These are phyloP conservation scores for Aspergillus brunneoviolaceus DNA, from an alignment of 2,329 filamentous ascomycete genomes.

Conservation along the genomic window DNA sequence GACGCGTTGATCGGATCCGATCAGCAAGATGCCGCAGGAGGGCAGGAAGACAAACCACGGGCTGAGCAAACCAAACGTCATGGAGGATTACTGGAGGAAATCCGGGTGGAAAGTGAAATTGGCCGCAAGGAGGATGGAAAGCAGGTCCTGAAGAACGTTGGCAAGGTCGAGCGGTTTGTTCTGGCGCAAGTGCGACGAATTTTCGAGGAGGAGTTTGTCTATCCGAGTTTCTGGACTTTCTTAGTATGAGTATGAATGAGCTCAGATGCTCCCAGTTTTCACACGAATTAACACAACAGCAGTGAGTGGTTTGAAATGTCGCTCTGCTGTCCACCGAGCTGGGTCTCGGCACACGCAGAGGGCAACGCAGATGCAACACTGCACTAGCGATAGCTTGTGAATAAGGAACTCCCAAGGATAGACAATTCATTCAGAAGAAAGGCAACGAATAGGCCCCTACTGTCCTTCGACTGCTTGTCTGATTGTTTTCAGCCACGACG, in stretches of 20 bases:
- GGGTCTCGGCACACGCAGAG: too few species aligned
- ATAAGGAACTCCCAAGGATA: too few species aligned
- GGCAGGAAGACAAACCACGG: constrained; percentile 32
- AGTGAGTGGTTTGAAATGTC: too few species aligned
- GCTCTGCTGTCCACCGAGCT: too few species aligned
- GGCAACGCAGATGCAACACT: too few species aligned
- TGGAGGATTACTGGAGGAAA: constrained; percentile 83
- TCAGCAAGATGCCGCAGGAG: constrained; percentile 33
- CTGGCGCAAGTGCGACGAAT: constrained; percentile 94
- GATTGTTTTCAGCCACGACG: too few species aligned
- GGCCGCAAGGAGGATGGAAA: constrained; percentile 87
- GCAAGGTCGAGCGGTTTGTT: constrained; percentile 97
- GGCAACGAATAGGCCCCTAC: too few species aligned
- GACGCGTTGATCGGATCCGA: constrained; percentile 65
- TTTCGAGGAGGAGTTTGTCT: constrained; percentile 65
- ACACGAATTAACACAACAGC: too few species aligned
- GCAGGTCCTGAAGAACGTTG: constrained; percentile 96
- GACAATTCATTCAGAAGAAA: too few species aligned
- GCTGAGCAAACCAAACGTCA: constrained; percentile 46
- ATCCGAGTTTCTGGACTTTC: constrained; percentile 6
- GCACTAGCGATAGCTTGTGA: too few species aligned
- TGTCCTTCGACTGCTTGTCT: too few species aligned
- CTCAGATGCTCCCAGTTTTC: too few species aligned
- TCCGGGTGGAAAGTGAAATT: constrained; percentile 96
- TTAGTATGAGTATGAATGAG: neutral